Base-by-base conservation (phyloP, 1,139 yeast genomes). In the Yamadazyma membranifaciens region DNA sequence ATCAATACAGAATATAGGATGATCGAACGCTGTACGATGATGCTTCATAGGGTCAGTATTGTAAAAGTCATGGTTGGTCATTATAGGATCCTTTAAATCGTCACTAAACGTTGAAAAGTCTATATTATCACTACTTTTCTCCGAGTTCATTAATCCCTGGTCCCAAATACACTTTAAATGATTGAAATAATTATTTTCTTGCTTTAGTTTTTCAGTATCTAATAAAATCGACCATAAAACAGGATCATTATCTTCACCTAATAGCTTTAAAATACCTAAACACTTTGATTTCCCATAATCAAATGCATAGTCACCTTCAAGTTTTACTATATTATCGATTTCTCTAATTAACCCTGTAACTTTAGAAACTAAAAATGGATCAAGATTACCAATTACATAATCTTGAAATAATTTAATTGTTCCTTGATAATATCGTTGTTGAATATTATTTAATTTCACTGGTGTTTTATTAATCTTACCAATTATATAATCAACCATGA, bases 1-100 rank as follows among this genome's bases (percentile, higher is more conserved):
- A 62, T 92, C 98, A 44, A 92, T 89, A 62, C 98, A 89, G 57
- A 82, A 92, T 0, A 91, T 81, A 0, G 83, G 77, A 30, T 74
- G 61, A 10, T 65, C 56, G 45, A 69, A 74, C 22, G 65, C 65
- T 28, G 51, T 54, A 47, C 85, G 51, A 3, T 59, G 43, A 0
- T 38, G 31, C 2, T 46, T 44, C 25, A 68, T 55, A 0, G 73
- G 66, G 45, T 80, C 83, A 2, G 51, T 37, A 1, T 45, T 38
- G 42, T 56, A 62, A 30, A 69, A 62, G 34, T 67, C 72, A 3
- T 46, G 48, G 11, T 30, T 30, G 6, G 27, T 11, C 6, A 39
- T 17, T 3, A 20, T 24, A 7, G 25, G 16, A 6, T 24, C 31
- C 24, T 10, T 10, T 10, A 38, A 30, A 5, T 29, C 22, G 13